Percentiles rank a stretch among this genome's conserved stretches.
phyloP scores from a whole-genome alignment of 2,329 filamentous ascomycete genomes.

The Hymenotorrendiella dingleyae region DNA sequence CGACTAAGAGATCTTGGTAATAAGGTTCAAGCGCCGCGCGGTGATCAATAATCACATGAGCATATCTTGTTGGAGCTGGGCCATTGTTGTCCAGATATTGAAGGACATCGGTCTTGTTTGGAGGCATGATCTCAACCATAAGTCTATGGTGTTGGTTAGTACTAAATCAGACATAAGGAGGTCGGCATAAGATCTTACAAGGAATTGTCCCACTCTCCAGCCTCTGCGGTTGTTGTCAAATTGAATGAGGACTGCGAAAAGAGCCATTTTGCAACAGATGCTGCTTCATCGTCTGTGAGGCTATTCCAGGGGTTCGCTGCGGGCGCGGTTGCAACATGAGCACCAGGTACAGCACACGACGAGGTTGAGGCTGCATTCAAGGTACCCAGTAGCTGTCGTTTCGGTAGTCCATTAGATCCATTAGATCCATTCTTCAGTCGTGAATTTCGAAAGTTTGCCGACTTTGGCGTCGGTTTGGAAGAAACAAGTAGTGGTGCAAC shows the following conservation, averaged over 20 bases:
- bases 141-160: not conserved
- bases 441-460: no score
- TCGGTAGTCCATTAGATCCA: no score
- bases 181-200: no score
- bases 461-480: no score
- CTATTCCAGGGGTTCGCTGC: conserved; percentile 11
- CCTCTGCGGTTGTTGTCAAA: conserved; percentile 8
- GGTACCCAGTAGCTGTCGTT: no score
- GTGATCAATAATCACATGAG: conserved; percentile 11
- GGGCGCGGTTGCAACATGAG: not conserved
- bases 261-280: conserved; percentile 5
- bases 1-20: conserved; percentile 6
- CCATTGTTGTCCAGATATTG: conserved; percentile 12
- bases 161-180: not conserved
- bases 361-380: no score
- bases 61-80: conserved; percentile 10
- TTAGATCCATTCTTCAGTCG: no score
- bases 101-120: conserved; percentile 18
- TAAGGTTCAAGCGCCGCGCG: conserved; percentile 3
- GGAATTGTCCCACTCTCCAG: conserved; percentile 6
- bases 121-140: conserved; percentile 13
- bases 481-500: no score
- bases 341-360: no score
- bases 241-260: conserved; percentile 7
- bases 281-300: conserved; percentile 8